A percentile compares a stretch with the other conserved stretches of the same genome.
phyloP scores from a whole-genome alignment of 2,329 filamentous ascomycete genomes.

The Alternaria burnsii region DNA sequence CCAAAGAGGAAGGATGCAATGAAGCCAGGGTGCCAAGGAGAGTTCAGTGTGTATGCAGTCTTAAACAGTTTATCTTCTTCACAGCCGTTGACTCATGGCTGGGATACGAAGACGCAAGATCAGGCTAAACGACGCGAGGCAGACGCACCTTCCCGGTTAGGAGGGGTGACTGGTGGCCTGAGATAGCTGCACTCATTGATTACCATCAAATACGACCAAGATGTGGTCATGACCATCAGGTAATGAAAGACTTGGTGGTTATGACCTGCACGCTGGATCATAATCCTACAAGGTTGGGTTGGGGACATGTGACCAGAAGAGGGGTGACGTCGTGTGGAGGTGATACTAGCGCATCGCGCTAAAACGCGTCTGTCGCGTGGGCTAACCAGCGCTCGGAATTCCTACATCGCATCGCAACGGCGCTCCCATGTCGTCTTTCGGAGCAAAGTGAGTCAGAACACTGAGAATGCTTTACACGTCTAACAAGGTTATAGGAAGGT shows the following conservation, averaged over 20 bases:
- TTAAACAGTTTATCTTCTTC: neutral
- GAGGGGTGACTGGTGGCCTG: slow-evolving; percentile 10
- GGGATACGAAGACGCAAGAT: neutral
- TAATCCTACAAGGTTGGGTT: neutral
- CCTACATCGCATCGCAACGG: slow-evolving; percentile 15
- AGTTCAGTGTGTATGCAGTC: neutral
- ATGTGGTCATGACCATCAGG: neutral
- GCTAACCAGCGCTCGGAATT: slow-evolving; percentile 11
- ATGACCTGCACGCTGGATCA: neutral
- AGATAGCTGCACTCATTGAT: neutral
- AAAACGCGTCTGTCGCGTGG: slow-evolving; percentile 36
- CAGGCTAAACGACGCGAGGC: neutral
- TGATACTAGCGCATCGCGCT: slow-evolving; percentile 31
- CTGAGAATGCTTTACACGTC: neutral
- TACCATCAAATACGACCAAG: neutral
- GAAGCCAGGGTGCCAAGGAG: neutral
- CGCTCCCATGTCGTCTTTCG: slow-evolving; percentile 34
- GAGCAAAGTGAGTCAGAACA: slow-evolving; percentile 32
- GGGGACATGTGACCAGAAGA: slow-evolving; percentile 4
- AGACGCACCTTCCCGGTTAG: slow-evolving; percentile 17
- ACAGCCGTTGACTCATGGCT: neutral
- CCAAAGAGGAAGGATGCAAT: neutral
- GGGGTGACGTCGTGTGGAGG: slow-evolving; percentile 20
- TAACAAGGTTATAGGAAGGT: slow-evolving; percentile 38
- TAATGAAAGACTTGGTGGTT: neutral